Evolutionary conservation across 2,329 filamentous ascomycete species (phyloP), one percentile per base, ranked within the genome.

Genomic region (Pezizomycotina sp.): DNA sequence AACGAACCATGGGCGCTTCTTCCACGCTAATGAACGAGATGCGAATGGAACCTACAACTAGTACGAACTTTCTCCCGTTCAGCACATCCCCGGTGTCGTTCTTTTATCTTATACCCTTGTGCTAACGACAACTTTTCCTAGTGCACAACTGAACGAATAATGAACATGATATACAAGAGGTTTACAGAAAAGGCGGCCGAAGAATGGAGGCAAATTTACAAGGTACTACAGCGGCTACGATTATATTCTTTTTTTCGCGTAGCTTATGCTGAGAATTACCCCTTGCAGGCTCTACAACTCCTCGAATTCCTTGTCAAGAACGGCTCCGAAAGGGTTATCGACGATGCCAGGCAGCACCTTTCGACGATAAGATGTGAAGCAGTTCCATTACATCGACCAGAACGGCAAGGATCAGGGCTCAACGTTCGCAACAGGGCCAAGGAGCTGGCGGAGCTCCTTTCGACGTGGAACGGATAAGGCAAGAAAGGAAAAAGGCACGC

Each of bases 191-290:
- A 98, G 65, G 70, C 83, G 5, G 86, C 89, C 37, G 89, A 98
- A 57, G 89, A 98, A 62, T 98, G 89, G 89, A 73, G 89, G 49
- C 89, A 98, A 59, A 98, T 98, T 55, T 98, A 98, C 69, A 98
- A 98, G 66, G 77, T 82, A 52, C 38, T 29, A 15, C 18, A 8
- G 27, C 21, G 20, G 8, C 28, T 8, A 9, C 20, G 20, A 36
- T n/a, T 31, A 32, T 21, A 4, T 13, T 16, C 13, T 21, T 21
- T 22, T 13, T 10, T 13, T 6, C 25, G 4, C 15, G 4, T n/a
- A 12, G 14, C 5, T 16, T 13, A 20, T 47, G 36, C 33, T 38
- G 8, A 24, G 5, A 16, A 31, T 10, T 5, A 21, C 14, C 35
- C 22, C n/a, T 20, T 34, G 6, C 12, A 74, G 69, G 66, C 67